Evolutionary conservation across 495 filamentous ascomycete species (phyloP), one percentile per base, ranked within the genome.

Genomic region (Antarctomyces pellizariae): DNA sequence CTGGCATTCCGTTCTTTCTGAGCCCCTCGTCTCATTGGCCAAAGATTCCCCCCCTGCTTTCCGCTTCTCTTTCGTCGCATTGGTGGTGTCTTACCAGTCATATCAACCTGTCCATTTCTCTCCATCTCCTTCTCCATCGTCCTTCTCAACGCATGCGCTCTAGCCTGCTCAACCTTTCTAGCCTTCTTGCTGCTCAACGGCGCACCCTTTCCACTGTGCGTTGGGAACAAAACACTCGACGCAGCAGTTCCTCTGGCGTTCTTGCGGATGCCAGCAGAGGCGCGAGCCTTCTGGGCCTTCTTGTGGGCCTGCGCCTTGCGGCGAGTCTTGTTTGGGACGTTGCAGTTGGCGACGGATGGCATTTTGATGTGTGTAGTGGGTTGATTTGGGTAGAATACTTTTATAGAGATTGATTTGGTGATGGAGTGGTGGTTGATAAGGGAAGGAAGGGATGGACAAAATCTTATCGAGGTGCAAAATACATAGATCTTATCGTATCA

Each of bases 131-230:
- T 36, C 21, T 40, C 34, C 23, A 44, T 27, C 11, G 37, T 37
- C 14, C 41, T 31, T 21, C 29, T 14, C 16, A 36, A 30, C 16
- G 41, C 41, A 31, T 38, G 29, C 7, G 36, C 38, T 29, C 22
- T 20, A 15, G 41, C 41, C 24, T 25, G 37, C 29, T 40, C 37
- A 7, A 44, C 20, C 20, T 44, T 44, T 17, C 33, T 30, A 9
- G 37, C 37, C 22, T 44, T 44, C 37, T 44, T 44, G 12, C 37
- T 26, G 4, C 37, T 40, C 4, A 36, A 7, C n/a, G 34, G 41
- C 15, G 41, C 41, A n/a, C 31, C 14, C 2, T 32, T 31, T 14
- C 41, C 41, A 24, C 37, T 38, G n/a, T n/a, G n/a, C 1, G 37
- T 44, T 16, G 41, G 41, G 16, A 29, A 22, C 3, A 44, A 23